Evolutionary conservation across 768 basidiomycete genomes (phyloP).

Genomic region (Boletellus emodensis): DNA sequence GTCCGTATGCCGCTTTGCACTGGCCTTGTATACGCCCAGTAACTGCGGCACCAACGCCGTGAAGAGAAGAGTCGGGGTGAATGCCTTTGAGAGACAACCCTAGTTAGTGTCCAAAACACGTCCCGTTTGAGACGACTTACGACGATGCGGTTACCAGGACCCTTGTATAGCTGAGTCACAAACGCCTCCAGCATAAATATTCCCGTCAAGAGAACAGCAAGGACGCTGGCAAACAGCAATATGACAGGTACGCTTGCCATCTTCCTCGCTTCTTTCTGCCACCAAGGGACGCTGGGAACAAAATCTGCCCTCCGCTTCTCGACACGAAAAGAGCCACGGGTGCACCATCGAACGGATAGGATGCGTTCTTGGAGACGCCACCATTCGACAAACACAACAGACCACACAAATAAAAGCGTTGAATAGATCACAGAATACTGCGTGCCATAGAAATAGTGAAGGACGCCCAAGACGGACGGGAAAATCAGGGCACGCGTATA

Average conservation of each 20-base stretch:
- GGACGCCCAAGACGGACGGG: slow-evolving; percentile 65
- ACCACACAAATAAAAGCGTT: slow-evolving; percentile 74
- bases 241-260: slow-evolving; percentile 71
- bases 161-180: slow-evolving; percentile 82
- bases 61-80: slow-evolving; percentile 83
- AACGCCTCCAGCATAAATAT: slow-evolving; percentile 92
- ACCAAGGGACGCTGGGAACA: slow-evolving; percentile 59
- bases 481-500: slow-evolving; percentile 80
- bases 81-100: slow-evolving; percentile 43
- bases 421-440: slow-evolving; percentile 81
- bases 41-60: slow-evolving; percentile 76
- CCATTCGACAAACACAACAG: slow-evolving; percentile 81
- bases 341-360: slow-evolving; percentile 79
- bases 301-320: slow-evolving; percentile 68
- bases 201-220: slow-evolving; percentile 67
- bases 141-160: slow-evolving; percentile 74
- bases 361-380: slow-evolving; percentile 87
- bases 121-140: slow-evolving; percentile 43
- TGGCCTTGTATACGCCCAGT: slow-evolving; percentile 64
- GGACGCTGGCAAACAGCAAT: slow-evolving; percentile 61
- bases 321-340: slow-evolving; percentile 69
- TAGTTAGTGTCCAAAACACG: neutral
- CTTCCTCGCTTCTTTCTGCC: slow-evolving; percentile 65
- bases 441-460: slow-evolving; percentile 65
- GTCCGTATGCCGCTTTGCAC: slow-evolving; percentile 65